Conservation (phyloP, 768 basidiomycete species). For the Tulasnella sp. region DNA sequence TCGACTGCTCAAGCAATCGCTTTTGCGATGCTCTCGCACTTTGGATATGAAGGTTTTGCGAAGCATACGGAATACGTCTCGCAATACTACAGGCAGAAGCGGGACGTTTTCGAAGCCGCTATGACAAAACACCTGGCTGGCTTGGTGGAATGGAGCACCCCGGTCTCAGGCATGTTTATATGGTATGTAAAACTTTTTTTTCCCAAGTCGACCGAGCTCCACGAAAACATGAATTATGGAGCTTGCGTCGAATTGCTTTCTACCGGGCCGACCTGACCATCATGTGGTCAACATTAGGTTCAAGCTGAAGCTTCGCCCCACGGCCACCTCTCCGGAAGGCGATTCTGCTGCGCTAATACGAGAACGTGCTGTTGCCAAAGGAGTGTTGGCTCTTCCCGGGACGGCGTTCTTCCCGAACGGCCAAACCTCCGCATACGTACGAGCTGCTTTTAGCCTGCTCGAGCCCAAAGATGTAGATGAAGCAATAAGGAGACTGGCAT, state of each 20-base stretch:
- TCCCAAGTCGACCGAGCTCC: background rate
- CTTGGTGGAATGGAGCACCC: slow-evolving; percentile 62
- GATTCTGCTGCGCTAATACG: slow-evolving; percentile 70
- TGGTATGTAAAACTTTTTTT: slow-evolving; percentile 43
- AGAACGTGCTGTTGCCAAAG: slow-evolving; percentile 65
- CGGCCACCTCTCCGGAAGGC: slow-evolving; percentile 31
- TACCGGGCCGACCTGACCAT: background rate
- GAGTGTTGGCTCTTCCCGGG: slow-evolving; percentile 86
- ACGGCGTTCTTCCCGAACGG: slow-evolving; percentile 71
- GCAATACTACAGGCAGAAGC: slow-evolving; percentile 62
- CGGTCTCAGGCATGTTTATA: slow-evolving; percentile 84
- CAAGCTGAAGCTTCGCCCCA: slow-evolving; percentile 43
- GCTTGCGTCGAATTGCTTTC: background rate
- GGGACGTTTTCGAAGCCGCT: slow-evolving; percentile 69
- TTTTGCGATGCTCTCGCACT: slow-evolving; percentile 49
- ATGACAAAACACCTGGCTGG: slow-evolving; percentile 67
- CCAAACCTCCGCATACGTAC: slow-evolving; percentile 61
- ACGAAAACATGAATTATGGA: slow-evolving; percentile 15
- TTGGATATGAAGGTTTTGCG: slow-evolving; percentile 72
- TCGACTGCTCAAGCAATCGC: slow-evolving; percentile 58
- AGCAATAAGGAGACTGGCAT: slow-evolving; percentile 16
- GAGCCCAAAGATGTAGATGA: slow-evolving; percentile 13
- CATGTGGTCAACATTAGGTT: slow-evolving; percentile 44
- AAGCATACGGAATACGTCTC: slow-evolving; percentile 61
- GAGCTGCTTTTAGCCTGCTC: slow-evolving; percentile 72